Conservation (phyloP, 192 early-diverging fungal genomes). For the Pilaira anomala region DNA sequence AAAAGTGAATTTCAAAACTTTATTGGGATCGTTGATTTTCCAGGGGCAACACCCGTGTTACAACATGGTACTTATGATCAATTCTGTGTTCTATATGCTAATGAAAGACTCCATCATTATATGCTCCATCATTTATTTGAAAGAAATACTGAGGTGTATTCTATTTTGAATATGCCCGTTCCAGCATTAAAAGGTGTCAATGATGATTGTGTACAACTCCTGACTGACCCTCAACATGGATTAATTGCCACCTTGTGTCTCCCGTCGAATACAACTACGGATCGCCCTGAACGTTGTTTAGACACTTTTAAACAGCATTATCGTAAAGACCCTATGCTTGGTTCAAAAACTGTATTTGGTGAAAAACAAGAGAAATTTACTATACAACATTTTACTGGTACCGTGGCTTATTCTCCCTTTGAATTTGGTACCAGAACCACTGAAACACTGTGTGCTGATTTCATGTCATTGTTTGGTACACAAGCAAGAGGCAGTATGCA, state of each 20-base stretch:
- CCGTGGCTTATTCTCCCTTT: slow-evolving; percentile 58
- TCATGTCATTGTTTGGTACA: slow-evolving; percentile 81
- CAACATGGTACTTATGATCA: slow-evolving; percentile 58
- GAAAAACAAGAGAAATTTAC: slow-evolving; percentile 58
- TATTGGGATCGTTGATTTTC: slow-evolving; percentile 81
- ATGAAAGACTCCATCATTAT: slow-evolving; percentile 82
- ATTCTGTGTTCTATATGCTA: slow-evolving; percentile 75
- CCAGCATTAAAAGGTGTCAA: slow-evolving; percentile 55
- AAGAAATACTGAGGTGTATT: slow-evolving; percentile 55
- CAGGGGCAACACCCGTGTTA: slow-evolving; percentile 66
- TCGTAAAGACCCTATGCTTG: slow-evolving; percentile 39
- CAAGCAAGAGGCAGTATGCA: slow-evolving; percentile 24
- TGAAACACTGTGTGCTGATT: slow-evolving; percentile 79
- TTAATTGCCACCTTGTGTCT: slow-evolving; percentile 52
- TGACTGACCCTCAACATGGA: slow-evolving; percentile 61
- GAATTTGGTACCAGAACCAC: slow-evolving; percentile 71
- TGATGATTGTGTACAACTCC: slow-evolving; percentile 64
- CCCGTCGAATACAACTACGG: slow-evolving; percentile 36
- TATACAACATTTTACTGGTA: slow-evolving; percentile 76
- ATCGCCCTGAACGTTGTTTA: slow-evolving; percentile 53
- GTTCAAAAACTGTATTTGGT: slow-evolving; percentile 18
- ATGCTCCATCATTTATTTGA: slow-evolving; percentile 70
- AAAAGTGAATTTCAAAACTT: slow-evolving; percentile 61
- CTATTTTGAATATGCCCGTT: slow-evolving; percentile 50
- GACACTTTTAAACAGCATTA: slow-evolving; percentile 48